Percentiles rank a stretch among this genome's conserved stretches.
Evolutionary conservation across 352 stramenopile species (phyloP).

Genomic region (Phytophthora fragariae): DNA sequence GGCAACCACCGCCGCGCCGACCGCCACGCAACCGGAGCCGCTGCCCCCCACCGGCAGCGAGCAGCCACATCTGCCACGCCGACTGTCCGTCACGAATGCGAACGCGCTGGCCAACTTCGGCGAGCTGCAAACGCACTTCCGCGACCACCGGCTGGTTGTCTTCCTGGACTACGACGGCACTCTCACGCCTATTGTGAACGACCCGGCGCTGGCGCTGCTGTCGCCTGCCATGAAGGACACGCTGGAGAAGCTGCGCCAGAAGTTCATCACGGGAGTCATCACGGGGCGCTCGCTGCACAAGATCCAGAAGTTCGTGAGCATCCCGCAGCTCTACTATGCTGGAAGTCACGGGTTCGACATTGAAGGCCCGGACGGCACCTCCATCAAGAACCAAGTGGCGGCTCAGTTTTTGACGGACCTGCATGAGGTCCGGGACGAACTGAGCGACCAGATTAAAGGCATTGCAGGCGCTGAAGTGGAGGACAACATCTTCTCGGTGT

Average conservation of each 20-base stretch:
- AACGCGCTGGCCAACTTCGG: conserved; percentile 83
- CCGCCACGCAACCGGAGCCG: neutral
- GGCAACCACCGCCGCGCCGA: neutral
- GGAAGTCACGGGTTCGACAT: conserved; percentile 93
- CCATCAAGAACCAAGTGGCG: conserved; percentile 88
- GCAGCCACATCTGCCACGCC: conserved; percentile 20
- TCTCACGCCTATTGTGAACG: conserved; percentile 91
- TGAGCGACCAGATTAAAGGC: conserved; percentile 51
- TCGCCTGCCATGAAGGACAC: conserved; percentile 71
- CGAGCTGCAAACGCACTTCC: conserved; percentile 58
- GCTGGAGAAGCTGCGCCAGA: conserved; percentile 77
- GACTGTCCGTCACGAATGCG: conserved; percentile 74
- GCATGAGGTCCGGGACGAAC: conserved; percentile 59
- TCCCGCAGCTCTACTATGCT: conserved; percentile 90
- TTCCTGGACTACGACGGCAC: conserved; percentile 93
- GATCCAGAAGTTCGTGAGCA: conserved; percentile 90
- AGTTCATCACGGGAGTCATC: conserved; percentile 89
- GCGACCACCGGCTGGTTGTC: conserved; percentile 71
- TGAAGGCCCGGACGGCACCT: conserved; percentile 72
- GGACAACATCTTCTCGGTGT: conserved; percentile 92
- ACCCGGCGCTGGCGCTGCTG: conserved; percentile 79
- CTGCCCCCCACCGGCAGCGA: conserved; percentile 6
- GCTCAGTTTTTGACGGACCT: conserved; percentile 77
- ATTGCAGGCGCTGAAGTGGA: conserved; percentile 82
- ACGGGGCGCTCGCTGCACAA: conserved; percentile 87